Conservation (phyloP, 2,329 filamentous ascomycete genomes). For the Epichloe aotearoae region DNA sequence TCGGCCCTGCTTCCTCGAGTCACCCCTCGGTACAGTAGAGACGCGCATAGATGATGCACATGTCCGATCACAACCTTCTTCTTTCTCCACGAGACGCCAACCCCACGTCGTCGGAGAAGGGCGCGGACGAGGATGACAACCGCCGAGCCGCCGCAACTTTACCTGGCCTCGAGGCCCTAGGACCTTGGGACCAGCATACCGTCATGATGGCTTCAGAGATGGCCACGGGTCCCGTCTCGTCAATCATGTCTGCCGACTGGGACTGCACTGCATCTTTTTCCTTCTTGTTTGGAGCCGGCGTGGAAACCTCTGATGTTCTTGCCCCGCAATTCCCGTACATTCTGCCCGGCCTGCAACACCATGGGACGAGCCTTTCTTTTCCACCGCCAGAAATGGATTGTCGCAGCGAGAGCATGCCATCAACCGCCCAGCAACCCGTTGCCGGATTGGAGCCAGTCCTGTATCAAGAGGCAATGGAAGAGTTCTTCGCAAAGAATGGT, state of each 20-base stretch:
- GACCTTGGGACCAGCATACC: background rate
- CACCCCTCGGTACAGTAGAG: background rate
- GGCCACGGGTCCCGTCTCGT: background rate
- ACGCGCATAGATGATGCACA: background rate
- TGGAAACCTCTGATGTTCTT: background rate
- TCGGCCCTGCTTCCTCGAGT: background rate
- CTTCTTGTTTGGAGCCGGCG: constrained; percentile 3
- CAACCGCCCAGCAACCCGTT: background rate
- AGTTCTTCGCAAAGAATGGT: constrained; percentile 27
- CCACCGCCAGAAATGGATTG: background rate
- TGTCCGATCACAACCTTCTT: constrained; percentile 5
- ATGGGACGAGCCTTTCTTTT: constrained; percentile 1
- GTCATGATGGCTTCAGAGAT: background rate
- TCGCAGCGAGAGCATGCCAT: background rate
- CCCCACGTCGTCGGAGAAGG: constrained; percentile 1
- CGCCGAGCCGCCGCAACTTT: background rate
- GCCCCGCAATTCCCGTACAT: background rate
- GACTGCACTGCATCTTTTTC: constrained; percentile 5
- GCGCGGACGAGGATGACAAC: background rate
- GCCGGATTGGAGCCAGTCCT: background rate
- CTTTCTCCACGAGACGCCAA: constrained; percentile 3
- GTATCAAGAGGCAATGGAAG: constrained; percentile 17
- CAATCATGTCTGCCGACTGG: background rate
- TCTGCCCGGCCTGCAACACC: constrained; percentile 1
- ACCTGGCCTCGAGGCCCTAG: background rate